Base-by-base conservation (phyloP, 192 early-diverging fungal species). In the Entomortierella beljakovae region DNA sequence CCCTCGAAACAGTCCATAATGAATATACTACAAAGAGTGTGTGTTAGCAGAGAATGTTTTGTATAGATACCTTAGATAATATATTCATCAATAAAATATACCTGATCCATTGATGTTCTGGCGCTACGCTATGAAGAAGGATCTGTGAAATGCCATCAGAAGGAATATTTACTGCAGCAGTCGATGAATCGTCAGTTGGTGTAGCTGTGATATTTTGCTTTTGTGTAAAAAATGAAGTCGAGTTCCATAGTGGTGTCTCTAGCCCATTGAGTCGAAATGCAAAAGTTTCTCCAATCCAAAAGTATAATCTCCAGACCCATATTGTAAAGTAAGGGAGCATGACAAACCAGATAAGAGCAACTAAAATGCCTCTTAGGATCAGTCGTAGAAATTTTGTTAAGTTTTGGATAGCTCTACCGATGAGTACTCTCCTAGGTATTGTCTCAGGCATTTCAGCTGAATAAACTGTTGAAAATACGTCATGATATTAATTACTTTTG, bases 281-380 rank as follows among this genome's bases (percentile, higher is more conserved):
- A 32, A 88, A 62, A 20, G 76, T 81, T 59, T 92, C 89, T 6
- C 89, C 91, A 64, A 87, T 90, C 92, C 90, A 94, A 66, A 95
- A 96, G 81, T 92, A 95, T 67, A 94, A 87, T 26, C 93, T 85
- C 91, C 91, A 94, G 20, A 92, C 86, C 93, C 94, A 95, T 33
- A 94, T 86, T 4, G 94, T 91, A 32, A 91, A 80, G 63, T 92
- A 94, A 6, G 97, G 97, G 29, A 98, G 83, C 46, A 89, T 69
- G 6, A 95, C 84, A 31, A 95, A 82, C 97, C 95, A 98, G 48
- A 95, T 85, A 6, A 75, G 69, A 6, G 83, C 75, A 0, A 95
- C 93, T 7, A 95, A 64, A 0, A 92, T 52, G 15, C 87, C 77
- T 5, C 96, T 84, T 6, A 89, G 57, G 32, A 85, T 55, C 16